These are phyloP conservation scores for Orbilia blumenaviensis DNA, from an alignment of 2,329 filamentous ascomycete species.

Conservation along the genomic window DNA sequence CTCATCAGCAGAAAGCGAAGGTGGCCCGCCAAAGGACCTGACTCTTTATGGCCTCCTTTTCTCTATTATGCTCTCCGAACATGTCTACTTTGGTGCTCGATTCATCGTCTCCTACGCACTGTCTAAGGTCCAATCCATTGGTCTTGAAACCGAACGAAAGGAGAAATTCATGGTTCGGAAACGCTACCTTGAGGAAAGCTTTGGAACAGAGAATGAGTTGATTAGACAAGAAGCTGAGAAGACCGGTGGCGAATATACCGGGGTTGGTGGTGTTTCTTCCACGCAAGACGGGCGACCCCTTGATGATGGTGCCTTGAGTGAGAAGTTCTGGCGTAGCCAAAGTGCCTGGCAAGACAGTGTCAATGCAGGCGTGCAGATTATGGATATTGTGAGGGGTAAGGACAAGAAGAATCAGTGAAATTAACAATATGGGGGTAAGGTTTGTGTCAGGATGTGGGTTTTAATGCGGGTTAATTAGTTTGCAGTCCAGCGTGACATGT, in stretches of 20 bases:
- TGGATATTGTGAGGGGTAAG: constrained; percentile 31
- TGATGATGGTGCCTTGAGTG: constrained; percentile 32
- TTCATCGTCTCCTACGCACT: constrained; percentile 77
- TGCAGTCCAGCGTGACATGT: not conserved
- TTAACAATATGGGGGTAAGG: not conserved
- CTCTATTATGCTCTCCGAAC: constrained; percentile 84
- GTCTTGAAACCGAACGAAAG: constrained; percentile 82
- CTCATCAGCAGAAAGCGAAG: constrained; percentile 71
- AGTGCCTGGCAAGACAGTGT: constrained; percentile 43
- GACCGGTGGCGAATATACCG: constrained; percentile 34
- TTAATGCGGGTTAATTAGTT: not conserved
- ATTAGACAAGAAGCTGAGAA: constrained; percentile 42
- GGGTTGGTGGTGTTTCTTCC: constrained; percentile 34
- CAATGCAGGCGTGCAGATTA: constrained; percentile 39
- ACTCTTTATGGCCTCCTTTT: constrained; percentile 82
- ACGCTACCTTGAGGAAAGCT: constrained; percentile 76
- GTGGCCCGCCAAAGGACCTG: constrained; percentile 75
- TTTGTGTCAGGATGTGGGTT: not conserved
- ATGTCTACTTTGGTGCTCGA: constrained; percentile 83
- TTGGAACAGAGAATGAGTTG: constrained; percentile 69
- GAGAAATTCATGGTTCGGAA: constrained; percentile 84
- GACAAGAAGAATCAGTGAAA: constrained; percentile 52
- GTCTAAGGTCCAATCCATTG: constrained; percentile 82
- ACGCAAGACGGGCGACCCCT: constrained; percentile 28
- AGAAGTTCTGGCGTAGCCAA: constrained; percentile 52